These are phyloP conservation scores for Stachybotrys chartarum DNA, from an alignment of 2,329 filamentous ascomycete genomes.

Conservation along the genomic window DNA sequence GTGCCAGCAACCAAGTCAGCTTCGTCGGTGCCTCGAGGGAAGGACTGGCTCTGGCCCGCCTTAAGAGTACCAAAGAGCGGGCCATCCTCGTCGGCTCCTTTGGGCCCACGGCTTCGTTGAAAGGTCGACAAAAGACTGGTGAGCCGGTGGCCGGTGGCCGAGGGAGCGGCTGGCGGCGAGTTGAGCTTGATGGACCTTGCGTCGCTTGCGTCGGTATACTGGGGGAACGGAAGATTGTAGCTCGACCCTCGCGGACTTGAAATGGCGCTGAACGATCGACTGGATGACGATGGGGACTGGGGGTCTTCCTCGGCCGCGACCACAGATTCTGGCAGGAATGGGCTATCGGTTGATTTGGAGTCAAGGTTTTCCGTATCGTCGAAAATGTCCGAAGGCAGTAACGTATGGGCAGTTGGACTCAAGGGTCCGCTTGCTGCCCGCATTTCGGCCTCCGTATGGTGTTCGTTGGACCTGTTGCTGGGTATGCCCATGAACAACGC, in stretches of 20 bases:
- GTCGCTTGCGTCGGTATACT: slow-evolving; percentile 40
- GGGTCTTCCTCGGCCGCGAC: slow-evolving; percentile 33
- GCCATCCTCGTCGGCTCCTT: slow-evolving; percentile 43
- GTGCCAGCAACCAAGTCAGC: slow-evolving; percentile 38
- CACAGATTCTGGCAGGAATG: slow-evolving; percentile 24
- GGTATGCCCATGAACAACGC: slow-evolving; percentile 46
- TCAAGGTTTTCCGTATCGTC: slow-evolving; percentile 59
- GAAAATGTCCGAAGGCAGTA: slow-evolving; percentile 62
- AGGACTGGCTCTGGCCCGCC: slow-evolving; percentile 67
- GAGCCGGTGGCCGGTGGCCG: slow-evolving; percentile 28
- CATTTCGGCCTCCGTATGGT: slow-evolving; percentile 54
- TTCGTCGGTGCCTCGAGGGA: slow-evolving; percentile 57
- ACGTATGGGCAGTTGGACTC: slow-evolving; percentile 67
- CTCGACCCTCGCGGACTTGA: slow-evolving; percentile 57
- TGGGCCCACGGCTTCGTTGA: slow-evolving; percentile 54
- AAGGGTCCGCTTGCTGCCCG: slow-evolving; percentile 60
- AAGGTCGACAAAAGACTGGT: slow-evolving; percentile 51
- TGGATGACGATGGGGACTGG: slow-evolving; percentile 56
- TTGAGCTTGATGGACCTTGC: slow-evolving; percentile 29
- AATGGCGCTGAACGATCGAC: slow-evolving; percentile 46
- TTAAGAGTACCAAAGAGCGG: slow-evolving; percentile 64
- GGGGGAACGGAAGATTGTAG: slow-evolving; percentile 49
- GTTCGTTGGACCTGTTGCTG: slow-evolving; percentile 26
- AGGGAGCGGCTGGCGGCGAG: slow-evolving; percentile 30
- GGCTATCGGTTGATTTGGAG: slow-evolving; percentile 24